These are phyloP conservation scores for Eucalyptus polyanthemos DNA, from an alignment of 345 rosid species.

Conservation along the genomic window DNA sequence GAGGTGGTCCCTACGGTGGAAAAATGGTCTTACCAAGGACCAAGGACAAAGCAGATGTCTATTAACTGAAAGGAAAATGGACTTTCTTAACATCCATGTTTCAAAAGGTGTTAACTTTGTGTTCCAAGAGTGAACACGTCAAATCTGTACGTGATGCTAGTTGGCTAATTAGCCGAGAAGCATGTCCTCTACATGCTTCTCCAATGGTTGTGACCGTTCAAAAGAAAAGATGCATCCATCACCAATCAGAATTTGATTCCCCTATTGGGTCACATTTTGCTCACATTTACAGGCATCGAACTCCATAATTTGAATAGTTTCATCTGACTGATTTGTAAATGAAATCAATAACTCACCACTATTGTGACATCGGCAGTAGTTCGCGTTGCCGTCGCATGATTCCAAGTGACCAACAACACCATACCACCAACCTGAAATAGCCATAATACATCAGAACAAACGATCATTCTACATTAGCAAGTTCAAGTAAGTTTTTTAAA, in stretches of 20 bases:
- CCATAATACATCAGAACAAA: neutral
- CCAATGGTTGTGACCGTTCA: neutral
- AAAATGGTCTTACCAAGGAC: neutral
- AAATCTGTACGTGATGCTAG: neutral
- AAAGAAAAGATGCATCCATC: neutral
- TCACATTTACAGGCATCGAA: neutral
- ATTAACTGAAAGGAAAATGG: neutral
- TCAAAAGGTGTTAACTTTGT: neutral
- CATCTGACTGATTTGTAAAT: neutral
- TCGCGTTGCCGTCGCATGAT: constrained; percentile 64
- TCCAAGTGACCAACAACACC: constrained; percentile 82
- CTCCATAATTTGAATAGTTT: neutral
- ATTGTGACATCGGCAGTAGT: constrained; percentile 48
- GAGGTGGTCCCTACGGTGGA: constrained; percentile 17
- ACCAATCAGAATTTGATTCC: neutral
- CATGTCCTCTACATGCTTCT: neutral
- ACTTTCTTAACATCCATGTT: constrained; percentile 12
- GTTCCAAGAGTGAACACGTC: neutral
- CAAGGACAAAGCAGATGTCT: neutral
- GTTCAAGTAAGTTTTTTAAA: neutral
- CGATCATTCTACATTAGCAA: neutral
- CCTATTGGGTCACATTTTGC: neutral
- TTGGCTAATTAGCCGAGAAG: neutral
- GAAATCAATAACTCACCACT: constrained; percentile 33
- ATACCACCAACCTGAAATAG: constrained; percentile 90